phyloP scores from a whole-genome alignment of 169 alveolate species.

The Besnoitia besnoiti region DNA sequence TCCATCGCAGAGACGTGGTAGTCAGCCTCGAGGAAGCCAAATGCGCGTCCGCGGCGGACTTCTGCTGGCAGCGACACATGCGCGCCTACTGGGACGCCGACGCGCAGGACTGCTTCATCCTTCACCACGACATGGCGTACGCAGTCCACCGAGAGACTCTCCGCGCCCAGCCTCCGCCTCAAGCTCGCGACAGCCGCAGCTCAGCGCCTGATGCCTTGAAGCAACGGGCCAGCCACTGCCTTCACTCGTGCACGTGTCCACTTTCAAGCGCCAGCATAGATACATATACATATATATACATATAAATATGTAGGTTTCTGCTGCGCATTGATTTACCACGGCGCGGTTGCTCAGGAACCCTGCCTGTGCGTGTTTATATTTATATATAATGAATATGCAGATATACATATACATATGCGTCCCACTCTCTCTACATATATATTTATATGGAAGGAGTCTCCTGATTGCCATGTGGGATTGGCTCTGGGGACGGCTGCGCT shows the following conservation, averaged over 20 bases:
- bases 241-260: not conserved
- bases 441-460: not conserved
- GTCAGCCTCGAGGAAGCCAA: constrained; percentile 75
- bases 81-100: constrained; percentile 89
- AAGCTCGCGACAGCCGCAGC: not conserved
- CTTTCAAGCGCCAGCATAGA: not conserved
- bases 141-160: not conserved
- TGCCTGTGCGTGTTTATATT: not conserved
- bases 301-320: not conserved
- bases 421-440: not conserved
- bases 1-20: constrained; percentile 80
- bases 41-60: constrained; percentile 80
- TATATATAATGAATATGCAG: too few relatives aligned
- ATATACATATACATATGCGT: not conserved
- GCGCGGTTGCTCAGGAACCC: not conserved
- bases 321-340: too few relatives aligned
- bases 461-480: too few relatives aligned
- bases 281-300: constrained; percentile 28
- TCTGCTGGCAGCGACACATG: constrained; percentile 95
- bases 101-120: constrained; percentile 50
- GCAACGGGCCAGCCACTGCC: too few relatives aligned
- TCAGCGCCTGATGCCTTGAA: too few relatives aligned
- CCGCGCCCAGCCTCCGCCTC: not conserved
- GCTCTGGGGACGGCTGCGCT: too few relatives aligned
- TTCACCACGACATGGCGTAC: constrained; percentile 42